Conservation (phyloP, 2,329 filamentous ascomycete genomes). For the Aschersonia sp. region DNA sequence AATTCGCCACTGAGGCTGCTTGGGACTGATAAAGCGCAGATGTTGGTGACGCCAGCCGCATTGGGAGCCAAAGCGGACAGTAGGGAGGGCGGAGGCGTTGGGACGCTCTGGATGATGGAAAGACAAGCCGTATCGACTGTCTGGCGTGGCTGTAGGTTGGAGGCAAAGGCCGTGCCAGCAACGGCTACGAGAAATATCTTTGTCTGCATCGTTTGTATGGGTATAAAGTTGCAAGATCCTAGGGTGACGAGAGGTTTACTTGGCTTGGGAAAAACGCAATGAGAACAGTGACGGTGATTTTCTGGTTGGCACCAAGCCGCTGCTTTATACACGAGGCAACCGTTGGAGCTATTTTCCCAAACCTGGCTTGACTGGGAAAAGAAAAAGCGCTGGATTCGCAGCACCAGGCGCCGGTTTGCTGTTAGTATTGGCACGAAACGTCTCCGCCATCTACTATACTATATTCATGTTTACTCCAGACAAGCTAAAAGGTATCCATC, state of each 20-base stretch:
- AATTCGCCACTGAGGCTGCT: slow-evolving; percentile 15
- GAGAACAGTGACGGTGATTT: too few relatives aligned
- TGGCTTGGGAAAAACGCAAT: too few relatives aligned
- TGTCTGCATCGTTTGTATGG: slow-evolving; percentile 12
- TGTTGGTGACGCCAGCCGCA: slow-evolving; percentile 11
- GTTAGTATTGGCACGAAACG: too few relatives aligned
- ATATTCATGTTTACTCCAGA: too few relatives aligned
- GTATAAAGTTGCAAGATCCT: background rate
- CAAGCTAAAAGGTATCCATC: background rate
- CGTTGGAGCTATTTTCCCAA: too few relatives aligned
- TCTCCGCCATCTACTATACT: too few relatives aligned
- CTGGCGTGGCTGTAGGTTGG: slow-evolving; percentile 8
- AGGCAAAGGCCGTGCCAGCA: slow-evolving; percentile 11
- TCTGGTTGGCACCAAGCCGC: too few relatives aligned
- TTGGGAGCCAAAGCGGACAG: slow-evolving; percentile 10
- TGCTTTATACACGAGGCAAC: too few relatives aligned
- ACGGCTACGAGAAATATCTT: slow-evolving; percentile 12
- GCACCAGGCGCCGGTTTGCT: too few relatives aligned
- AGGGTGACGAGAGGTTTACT: too few relatives aligned
- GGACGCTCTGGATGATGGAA: slow-evolving; percentile 11
- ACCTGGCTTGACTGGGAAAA: too few relatives aligned
- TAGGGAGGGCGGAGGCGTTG: slow-evolving; percentile 16
- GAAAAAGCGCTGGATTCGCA: too few relatives aligned
- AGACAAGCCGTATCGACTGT: slow-evolving; percentile 10
- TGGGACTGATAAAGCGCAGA: slow-evolving; percentile 18